Conservation (phyloP, 2,329 filamentous ascomycete species). For the Rutstroemia sp. region DNA sequence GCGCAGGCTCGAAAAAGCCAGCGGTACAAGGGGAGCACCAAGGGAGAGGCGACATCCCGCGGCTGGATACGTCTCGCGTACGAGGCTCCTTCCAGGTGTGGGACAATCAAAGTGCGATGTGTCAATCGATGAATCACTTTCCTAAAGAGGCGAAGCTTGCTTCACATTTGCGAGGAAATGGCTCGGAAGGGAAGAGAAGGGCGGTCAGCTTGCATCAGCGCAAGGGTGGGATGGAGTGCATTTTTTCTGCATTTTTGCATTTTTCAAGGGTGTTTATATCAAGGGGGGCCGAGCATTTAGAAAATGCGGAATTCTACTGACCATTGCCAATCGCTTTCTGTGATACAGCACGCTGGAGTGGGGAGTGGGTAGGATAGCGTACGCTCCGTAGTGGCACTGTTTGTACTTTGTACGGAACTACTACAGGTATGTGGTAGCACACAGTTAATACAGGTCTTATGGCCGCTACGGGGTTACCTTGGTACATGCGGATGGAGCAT, state of each 20-base stretch:
- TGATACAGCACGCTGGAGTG: background rate
- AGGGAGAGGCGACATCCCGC: slow-evolving; percentile 8
- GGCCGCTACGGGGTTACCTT: no score
- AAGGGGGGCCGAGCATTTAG: slow-evolving; percentile 2
- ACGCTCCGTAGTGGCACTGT: background rate
- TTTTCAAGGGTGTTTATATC: slow-evolving; percentile 5
- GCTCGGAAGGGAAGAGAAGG: background rate
- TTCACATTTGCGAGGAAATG: background rate
- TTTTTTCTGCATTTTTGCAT: background rate
- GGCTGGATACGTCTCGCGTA: slow-evolving; percentile 9
- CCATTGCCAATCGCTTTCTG: background rate
- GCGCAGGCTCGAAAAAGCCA: slow-evolving; percentile 20
- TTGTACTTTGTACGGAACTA: background rate
- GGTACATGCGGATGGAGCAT: no score
- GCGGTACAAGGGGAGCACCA: slow-evolving; percentile 15
- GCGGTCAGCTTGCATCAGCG: slow-evolving; percentile 5
- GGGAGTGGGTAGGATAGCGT: background rate
- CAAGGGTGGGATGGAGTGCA: slow-evolving; percentile 8
- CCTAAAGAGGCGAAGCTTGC: slow-evolving; percentile 5
- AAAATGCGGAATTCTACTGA: background rate
- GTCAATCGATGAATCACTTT: slow-evolving; percentile 10
- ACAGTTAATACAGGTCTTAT: no score
- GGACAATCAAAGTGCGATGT: slow-evolving; percentile 18
- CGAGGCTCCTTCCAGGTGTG: slow-evolving; percentile 16
- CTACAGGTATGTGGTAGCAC: background rate